These are phyloP conservation scores for Saprolegnia parasitica DNA, from an alignment of 352 stramenopile genomes.

Conservation along the genomic window DNA sequence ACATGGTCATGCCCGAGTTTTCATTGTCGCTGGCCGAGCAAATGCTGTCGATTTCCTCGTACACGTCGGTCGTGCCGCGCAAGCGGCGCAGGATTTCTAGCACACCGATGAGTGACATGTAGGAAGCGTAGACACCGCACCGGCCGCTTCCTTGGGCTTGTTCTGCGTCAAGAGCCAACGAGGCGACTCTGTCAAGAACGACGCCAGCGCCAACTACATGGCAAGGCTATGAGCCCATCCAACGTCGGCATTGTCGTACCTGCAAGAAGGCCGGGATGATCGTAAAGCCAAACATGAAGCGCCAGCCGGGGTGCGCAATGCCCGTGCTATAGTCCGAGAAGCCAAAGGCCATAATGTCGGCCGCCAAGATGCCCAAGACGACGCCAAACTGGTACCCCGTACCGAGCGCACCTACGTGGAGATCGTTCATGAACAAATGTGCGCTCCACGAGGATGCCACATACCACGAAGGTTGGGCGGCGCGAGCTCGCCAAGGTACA, in stretches of 20 bases:
- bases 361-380: conserved; percentile 56
- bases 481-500: conserved; percentile 65
- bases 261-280: conserved; percentile 59
- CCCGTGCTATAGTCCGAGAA: conserved; percentile 56
- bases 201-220: conserved; percentile 42
- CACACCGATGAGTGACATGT: not conserved
- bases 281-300: conserved; percentile 64
- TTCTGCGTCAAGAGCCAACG: conserved; percentile 73
- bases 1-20: conserved; percentile 56
- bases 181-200: conserved; percentile 58
- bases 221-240: not conserved
- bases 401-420: conserved; percentile 41
- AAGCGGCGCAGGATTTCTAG: conserved; percentile 56
- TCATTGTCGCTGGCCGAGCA: conserved; percentile 75
- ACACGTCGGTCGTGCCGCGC: conserved; percentile 67
- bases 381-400: conserved; percentile 73
- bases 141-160: conserved; percentile 56
- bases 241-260: not conserved
- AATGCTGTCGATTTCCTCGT: conserved; percentile 79
- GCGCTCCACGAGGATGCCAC: not conserved
- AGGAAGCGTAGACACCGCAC: too few relatives aligned
- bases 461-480: conserved; percentile 61
- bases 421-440: not conserved
- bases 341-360: conserved; percentile 49
- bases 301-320: conserved; percentile 53